Percentiles rank a stretch among this genome's conserved stretches.
Conservation (phyloP, 73 alveolate species). For the Tetrahymena borealis region DNA sequence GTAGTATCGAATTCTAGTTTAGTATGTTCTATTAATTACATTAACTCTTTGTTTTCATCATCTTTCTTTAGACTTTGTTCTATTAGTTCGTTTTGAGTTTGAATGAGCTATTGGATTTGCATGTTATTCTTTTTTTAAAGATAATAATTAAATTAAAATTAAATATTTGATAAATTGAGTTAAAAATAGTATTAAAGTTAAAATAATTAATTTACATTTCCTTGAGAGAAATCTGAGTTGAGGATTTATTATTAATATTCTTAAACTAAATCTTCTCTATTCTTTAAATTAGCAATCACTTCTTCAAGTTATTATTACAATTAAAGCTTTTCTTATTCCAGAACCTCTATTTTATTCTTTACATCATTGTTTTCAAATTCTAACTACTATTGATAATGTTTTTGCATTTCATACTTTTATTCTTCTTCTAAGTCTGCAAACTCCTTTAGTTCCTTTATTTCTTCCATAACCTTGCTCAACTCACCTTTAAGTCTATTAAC, state of each 20-base stretch:
- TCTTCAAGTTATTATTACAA: neutral
- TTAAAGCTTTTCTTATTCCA: neutral
- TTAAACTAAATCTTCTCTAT: neutral
- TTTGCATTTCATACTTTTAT: neutral
- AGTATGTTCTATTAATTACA: neutral
- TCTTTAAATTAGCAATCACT: neutral
- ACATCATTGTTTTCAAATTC: neutral
- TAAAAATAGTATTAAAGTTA: neutral
- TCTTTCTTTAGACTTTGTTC: neutral
- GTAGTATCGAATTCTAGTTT: neutral
- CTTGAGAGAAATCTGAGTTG: neutral
- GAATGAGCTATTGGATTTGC: neutral
- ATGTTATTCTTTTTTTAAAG: neutral
- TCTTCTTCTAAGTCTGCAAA: neutral
- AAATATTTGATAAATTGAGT: no score
- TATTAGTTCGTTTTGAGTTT: neutral
- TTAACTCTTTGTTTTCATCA: neutral
- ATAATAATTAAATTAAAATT: neutral
- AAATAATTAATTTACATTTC: neutral
- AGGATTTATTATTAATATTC: neutral
- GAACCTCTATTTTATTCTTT: neutral
- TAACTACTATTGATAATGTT: neutral
- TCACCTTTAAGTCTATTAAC: neutral
- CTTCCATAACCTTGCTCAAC: neutral
- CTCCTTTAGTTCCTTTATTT: neutral